A percentile compares a stretch with the other conserved stretches of the same genome.
Evolutionary conservation across 306 rosid genomes (phyloP).

Genomic region (Hylodesmum podocarpum): DNA sequence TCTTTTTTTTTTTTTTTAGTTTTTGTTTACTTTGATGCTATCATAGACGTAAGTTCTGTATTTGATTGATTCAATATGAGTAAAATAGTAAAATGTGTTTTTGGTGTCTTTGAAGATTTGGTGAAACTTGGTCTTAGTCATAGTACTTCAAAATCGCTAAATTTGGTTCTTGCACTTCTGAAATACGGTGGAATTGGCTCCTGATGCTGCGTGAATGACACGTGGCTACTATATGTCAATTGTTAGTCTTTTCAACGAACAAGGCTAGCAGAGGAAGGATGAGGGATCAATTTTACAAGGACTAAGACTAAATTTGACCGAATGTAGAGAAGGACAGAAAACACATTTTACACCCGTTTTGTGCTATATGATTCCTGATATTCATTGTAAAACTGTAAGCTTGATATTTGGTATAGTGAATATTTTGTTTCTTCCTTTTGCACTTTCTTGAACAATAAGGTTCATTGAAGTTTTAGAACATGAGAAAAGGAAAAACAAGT

Average conservation of each 20-base stretch:
- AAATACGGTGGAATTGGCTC: background rate
- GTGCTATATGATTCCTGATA: background rate
- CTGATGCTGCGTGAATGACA: background rate
- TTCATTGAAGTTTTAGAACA: too few relatives aligned
- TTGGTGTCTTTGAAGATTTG: background rate
- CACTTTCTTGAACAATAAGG: background rate
- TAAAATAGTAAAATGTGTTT: background rate
- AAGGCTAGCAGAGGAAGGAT: too few relatives aligned
- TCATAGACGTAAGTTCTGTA: background rate
- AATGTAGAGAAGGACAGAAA: too few relatives aligned
- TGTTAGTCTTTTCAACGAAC: background rate
- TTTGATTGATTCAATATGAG: background rate
- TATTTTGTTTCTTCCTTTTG: background rate
- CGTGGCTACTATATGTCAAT: background rate
- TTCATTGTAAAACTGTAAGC: background rate
- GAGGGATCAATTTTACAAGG: too few relatives aligned
- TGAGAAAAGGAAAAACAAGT: background rate
- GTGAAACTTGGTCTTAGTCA: background rate
- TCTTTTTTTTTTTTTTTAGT: background rate
- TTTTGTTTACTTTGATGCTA: background rate
- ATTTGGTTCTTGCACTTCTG: background rate
- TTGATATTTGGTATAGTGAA: constrained; percentile 7
- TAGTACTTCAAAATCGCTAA: background rate
- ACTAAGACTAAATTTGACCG: too few relatives aligned
- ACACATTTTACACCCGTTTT: background rate